A percentile compares a stretch with the other conserved stretches of the same genome.
Conservation (phyloP, 148 eudicot genomes). For the Rheum nobile region DNA sequence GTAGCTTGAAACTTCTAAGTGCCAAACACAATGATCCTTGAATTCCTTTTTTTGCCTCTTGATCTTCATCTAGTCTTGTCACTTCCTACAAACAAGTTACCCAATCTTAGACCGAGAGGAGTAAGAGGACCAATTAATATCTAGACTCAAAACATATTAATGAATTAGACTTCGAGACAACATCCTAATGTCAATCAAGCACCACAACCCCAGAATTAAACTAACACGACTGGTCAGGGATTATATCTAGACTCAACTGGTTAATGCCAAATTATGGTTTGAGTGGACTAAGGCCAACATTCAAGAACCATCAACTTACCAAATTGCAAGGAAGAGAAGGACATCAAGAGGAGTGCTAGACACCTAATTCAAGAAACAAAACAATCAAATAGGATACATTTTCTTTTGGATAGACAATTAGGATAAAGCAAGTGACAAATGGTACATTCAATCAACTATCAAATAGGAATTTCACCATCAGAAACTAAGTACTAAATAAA, state of each 20-base stretch:
- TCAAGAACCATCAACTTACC: slow-evolving; percentile 30
- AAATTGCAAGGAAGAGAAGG: slow-evolving; percentile 28
- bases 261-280: background rate
- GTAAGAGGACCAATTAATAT: too few species aligned
- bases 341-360: slow-evolving; percentile 58
- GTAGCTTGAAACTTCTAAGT: background rate
- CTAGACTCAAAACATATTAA: slow-evolving; percentile 4
- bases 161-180: background rate
- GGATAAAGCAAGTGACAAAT: too few species aligned
- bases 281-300: background rate
- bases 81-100: slow-evolving; percentile 51
- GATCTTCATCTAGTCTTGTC: slow-evolving; percentile 76
- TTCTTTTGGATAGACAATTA: slow-evolving; percentile 1
- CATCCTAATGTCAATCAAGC: background rate
- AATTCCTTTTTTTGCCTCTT: background rate
- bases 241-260: background rate
- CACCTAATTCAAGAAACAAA: slow-evolving; percentile 70
- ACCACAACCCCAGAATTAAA: too few species aligned
- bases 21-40: background rate
- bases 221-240: background rate
- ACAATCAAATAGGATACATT: slow-evolving; percentile 38
- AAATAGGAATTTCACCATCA: background rate
- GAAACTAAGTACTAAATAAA: background rate
- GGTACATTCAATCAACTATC: too few species aligned
- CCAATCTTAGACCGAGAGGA: slow-evolving; percentile 30